phyloP scores from a whole-genome alignment of 306 rosid species.

The Pyrus bretschneideri region DNA sequence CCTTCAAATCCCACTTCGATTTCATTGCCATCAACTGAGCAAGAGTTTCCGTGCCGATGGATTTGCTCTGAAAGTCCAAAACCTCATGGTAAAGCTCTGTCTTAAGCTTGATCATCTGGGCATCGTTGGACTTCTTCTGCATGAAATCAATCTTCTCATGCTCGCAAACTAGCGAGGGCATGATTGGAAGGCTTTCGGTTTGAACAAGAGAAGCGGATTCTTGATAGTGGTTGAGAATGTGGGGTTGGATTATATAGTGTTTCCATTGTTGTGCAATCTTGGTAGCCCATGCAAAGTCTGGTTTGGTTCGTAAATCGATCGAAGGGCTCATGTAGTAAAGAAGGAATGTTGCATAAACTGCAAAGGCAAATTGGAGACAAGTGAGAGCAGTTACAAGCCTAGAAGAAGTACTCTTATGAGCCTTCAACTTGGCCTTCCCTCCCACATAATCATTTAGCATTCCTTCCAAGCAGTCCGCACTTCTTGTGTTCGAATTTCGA shows the following conservation, averaged over 20 bases:
- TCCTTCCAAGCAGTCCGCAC: constrained; percentile 75
- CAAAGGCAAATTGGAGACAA: constrained; percentile 81
- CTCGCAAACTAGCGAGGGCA: constrained; percentile 52
- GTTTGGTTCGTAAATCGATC: constrained; percentile 60
- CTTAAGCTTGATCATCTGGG: constrained; percentile 70
- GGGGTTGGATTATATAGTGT: constrained; percentile 56
- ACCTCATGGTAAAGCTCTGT: constrained; percentile 67
- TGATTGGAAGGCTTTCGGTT: constrained; percentile 32
- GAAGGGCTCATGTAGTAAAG: constrained; percentile 86
- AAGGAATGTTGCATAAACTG: constrained; percentile 79
- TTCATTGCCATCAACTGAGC: constrained; percentile 67
- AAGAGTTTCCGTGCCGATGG: constrained; percentile 60
- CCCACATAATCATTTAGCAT: constrained; percentile 76
- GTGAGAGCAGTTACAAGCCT: constrained; percentile 66
- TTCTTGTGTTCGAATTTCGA: constrained; percentile 32
- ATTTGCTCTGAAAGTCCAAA: constrained; percentile 49
- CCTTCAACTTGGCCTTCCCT: constrained; percentile 47
- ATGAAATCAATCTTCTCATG: constrained; percentile 71
- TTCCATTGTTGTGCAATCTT: constrained; percentile 79
- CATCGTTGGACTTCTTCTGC: constrained; percentile 87
- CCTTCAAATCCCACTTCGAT: constrained; percentile 65
- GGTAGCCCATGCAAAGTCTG: constrained; percentile 78
- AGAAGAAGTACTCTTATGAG: constrained; percentile 37
- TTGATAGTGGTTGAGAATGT: constrained; percentile 51
- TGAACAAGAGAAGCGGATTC: constrained; percentile 46